A percentile compares a stretch with the other conserved stretches of the same genome.
phyloP scores from a whole-genome alignment of 345 rosid genomes.

The Eutrema japonicum region DNA sequence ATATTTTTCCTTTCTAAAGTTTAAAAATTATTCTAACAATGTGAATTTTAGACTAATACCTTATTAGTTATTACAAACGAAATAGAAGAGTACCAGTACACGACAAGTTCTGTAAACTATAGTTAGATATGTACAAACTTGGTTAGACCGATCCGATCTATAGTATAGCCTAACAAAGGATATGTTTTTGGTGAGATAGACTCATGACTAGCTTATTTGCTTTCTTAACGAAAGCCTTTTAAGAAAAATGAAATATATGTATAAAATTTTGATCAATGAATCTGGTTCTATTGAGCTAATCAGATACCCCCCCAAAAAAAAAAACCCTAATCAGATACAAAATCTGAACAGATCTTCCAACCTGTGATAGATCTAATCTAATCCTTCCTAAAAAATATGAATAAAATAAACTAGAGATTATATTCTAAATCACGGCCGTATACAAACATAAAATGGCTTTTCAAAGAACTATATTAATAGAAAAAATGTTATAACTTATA shows the following conservation, averaged over 20 bases:
- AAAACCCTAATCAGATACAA: constrained; percentile 22
- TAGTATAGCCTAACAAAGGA: not conserved
- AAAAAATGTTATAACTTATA: constrained; percentile 5
- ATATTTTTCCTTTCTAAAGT: not conserved
- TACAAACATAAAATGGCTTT: constrained; percentile 44
- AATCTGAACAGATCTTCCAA: constrained; percentile 48
- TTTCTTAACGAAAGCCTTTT: not conserved
- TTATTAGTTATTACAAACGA: not conserved
- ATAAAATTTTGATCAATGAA: constrained; percentile 15
- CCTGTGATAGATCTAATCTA: constrained; percentile 39
- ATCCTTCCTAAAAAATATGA: constrained; percentile 11
- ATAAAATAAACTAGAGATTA: constrained; percentile 23
- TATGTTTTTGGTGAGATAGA: constrained; percentile 6
- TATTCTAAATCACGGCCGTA: constrained; percentile 29
- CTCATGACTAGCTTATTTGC: not conserved
- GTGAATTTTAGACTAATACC: not conserved
- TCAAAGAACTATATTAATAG: constrained; percentile 15
- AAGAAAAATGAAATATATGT: constrained; percentile 6
- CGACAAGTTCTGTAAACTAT: not conserved
- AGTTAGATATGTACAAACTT: not conserved
- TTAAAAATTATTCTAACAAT: not conserved
- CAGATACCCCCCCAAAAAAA: not conserved
- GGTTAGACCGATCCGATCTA: not conserved
- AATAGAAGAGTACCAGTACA: not conserved
- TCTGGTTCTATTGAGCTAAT: constrained; percentile 32